Conservation (phyloP, 164 flowering plant genomes). For the Buxus sempervirens region DNA sequence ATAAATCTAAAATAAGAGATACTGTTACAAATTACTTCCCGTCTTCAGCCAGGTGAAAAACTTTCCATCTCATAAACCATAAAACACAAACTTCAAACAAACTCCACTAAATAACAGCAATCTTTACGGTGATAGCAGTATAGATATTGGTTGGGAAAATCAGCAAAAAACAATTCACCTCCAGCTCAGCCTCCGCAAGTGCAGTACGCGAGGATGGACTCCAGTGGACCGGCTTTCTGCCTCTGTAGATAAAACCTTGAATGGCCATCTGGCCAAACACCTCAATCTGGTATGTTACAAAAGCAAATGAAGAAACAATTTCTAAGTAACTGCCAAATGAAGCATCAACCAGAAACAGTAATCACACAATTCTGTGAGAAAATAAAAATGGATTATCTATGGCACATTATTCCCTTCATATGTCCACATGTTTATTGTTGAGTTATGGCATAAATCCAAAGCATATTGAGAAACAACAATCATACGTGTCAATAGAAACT, state of each 20-base stretch:
- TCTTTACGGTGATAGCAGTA: neutral
- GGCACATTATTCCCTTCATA: neutral
- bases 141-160: neutral
- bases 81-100: neutral
- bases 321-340: constrained; percentile 11
- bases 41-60: neutral
- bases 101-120: neutral
- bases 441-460: neutral
- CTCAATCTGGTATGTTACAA: constrained; percentile 57
- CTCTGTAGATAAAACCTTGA: constrained; percentile 85
- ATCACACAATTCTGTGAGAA: neutral
- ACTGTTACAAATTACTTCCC: neutral
- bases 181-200: constrained; percentile 98
- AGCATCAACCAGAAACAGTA: neutral
- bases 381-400: neutral
- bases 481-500: neutral
- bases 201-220: constrained; percentile 98
- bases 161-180: constrained; percentile 45
- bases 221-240: constrained; percentile 98
- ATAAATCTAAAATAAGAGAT: neutral
- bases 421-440: neutral
- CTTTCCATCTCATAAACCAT: neutral
- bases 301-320: constrained; percentile 6
- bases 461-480: neutral
- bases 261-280: constrained; percentile 90